Base-by-base conservation (phyloP, 805 yeast genomes). In the Metschnikowia lunata region DNA sequence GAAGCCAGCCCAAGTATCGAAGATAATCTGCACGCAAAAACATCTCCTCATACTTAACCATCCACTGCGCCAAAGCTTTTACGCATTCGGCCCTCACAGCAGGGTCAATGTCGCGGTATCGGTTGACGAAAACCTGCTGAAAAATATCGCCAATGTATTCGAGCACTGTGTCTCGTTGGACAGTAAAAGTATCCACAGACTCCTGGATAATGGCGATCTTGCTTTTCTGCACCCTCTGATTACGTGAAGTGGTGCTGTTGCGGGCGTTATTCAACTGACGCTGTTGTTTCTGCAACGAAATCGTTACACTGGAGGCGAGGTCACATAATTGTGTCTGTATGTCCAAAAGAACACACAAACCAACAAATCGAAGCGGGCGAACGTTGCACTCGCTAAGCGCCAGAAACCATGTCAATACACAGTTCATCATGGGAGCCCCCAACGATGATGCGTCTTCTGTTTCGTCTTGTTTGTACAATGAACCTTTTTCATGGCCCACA, bases 51-150 rank as follows among this genome's bases (percentile, higher is more conserved):
- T 76, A 76, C 7, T 66, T 58, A n/a, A 75, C 71, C 65, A 87
- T 85, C 87, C 95, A 85, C 13, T 63, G 67, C n/a, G 88, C 80
- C 40, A 89, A 66, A 30, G 75, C 72, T 8, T 61, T 54, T 54
- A 87, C 69, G 43, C 96, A 84, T 45, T 83, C 88, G 28, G 76
- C 74, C 53, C 97, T 74, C 30, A 90, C 85, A 6, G 61, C 59
- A 6, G 82, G 78, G 57, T 88, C 95, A 11, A 83, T 73, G 61
- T 90, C 97, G 50, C 89, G 80, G 59, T 85, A 86, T 51, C 97
- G 70, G 56, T 83, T 87, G 9, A 80, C 77, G 59, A 88, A 86
- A 8, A 83, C 76, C 1, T 83, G 72, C 51, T 78, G 80, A 29
- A 81, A 75, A 8, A 86, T 74, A 49, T 88, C 95, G 45, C 74